phyloP scores from a whole-genome alignment of 2,329 filamentous ascomycete species.

The Boeremia exigua region DNA sequence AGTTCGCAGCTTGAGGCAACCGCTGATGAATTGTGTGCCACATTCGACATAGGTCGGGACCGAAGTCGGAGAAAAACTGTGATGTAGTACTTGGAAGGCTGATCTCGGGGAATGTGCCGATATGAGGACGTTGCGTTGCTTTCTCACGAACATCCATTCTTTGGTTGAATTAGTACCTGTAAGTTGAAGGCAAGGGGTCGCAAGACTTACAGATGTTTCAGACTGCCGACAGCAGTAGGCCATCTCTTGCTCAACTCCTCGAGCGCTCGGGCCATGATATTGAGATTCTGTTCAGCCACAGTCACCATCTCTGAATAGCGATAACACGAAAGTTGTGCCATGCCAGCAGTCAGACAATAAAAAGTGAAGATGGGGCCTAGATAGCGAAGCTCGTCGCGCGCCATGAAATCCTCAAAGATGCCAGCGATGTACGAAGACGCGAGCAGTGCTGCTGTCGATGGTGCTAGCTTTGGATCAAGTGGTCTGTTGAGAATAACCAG shows the following conservation, averaged over 20 bases:
- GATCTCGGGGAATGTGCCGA: conserved; percentile 37
- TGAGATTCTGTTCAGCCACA: conserved; percentile 37
- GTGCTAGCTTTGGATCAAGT: conserved; percentile 35
- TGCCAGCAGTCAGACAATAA: conserved; percentile 50
- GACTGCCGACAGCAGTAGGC: conserved; percentile 40
- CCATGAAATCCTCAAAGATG: conserved; percentile 53
- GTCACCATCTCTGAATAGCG: conserved; percentile 42
- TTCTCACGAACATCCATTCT: conserved; percentile 43
- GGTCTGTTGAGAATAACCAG: conserved; percentile 50
- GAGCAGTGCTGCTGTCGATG: conserved; percentile 47
- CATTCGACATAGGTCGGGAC: conserved; percentile 41
- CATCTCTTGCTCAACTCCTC: conserved; percentile 42
- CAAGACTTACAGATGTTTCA: conserved; percentile 33
- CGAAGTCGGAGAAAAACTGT: conserved; percentile 42
- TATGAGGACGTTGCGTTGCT: conserved; percentile 32
- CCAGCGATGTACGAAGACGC: conserved; percentile 52
- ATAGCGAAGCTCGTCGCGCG: conserved; percentile 50
- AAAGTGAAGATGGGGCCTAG: conserved; percentile 52
- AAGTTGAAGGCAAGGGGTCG: background rate
- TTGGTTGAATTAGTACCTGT: background rate
- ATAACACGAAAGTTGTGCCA: conserved; percentile 49
- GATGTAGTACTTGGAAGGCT: conserved; percentile 32
- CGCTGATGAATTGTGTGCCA: conserved; percentile 35
- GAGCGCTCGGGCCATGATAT: conserved; percentile 35
- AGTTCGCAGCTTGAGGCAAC: conserved; percentile 24